Percentiles rank a stretch among this genome's conserved stretches.
These are phyloP conservation scores for Scheffersomyces segobiensis DNA, from an alignment of 1,139 yeast genomes.

Conservation along the genomic window DNA sequence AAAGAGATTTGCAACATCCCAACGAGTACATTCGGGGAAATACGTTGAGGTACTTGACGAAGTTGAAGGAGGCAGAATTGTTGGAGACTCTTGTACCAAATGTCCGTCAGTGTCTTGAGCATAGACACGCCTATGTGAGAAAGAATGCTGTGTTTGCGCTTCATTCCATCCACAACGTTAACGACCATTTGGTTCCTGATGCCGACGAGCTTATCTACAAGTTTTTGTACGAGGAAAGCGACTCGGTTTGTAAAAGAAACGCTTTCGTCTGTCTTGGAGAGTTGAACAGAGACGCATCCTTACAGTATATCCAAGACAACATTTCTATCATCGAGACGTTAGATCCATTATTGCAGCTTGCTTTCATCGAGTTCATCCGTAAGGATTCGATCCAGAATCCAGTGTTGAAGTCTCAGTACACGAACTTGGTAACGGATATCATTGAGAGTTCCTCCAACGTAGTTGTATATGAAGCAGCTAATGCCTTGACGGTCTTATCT, in stretches of 20 bases:
- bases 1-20: slow-evolving; percentile 96
- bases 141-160: slow-evolving; percentile 96
- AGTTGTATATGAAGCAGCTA: slow-evolving; percentile 90
- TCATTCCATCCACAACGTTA: slow-evolving; percentile 76
- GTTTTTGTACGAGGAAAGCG: slow-evolving; percentile 80
- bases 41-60: slow-evolving; percentile 86
- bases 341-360: slow-evolving; percentile 85
- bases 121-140: slow-evolving; percentile 96
- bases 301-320: slow-evolving; percentile 76
- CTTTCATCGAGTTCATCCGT: slow-evolving; percentile 89
- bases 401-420: slow-evolving; percentile 67
- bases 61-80: slow-evolving; percentile 88
- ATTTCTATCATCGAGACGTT: slow-evolving; percentile 61
- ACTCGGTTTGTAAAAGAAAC: slow-evolving; percentile 92
- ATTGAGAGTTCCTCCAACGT: slow-evolving; percentile 71
- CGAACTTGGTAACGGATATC: slow-evolving; percentile 70
- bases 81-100: slow-evolving; percentile 95
- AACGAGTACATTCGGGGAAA: slow-evolving; percentile 96
- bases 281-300: slow-evolving; percentile 82
- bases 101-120: slow-evolving; percentile 86
- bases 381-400: slow-evolving; percentile 70
- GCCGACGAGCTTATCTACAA: slow-evolving; percentile 81
- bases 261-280: slow-evolving; percentile 88
- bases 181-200: slow-evolving; percentile 89
- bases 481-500: slow-evolving; percentile 75